phyloP scores from a whole-genome alignment of 2,329 filamentous ascomycete species.

The Neophaeococcomyces mojaviensis region DNA sequence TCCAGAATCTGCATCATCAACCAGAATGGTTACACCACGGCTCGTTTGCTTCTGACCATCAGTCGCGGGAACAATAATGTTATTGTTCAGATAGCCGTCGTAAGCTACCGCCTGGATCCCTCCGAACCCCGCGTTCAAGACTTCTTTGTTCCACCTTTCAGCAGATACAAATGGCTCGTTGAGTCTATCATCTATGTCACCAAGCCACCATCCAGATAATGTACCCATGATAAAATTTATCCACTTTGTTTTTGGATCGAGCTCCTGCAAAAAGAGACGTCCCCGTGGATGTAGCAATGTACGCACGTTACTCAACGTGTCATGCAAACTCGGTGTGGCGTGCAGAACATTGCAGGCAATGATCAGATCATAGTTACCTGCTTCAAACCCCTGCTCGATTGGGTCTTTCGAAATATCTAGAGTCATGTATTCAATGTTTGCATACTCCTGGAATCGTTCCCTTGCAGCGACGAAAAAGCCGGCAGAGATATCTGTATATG shows the following conservation, averaged over 20 bases:
- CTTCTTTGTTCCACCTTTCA: slow-evolving; percentile 13
- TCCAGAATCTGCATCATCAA: too few species aligned
- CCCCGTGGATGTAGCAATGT: slow-evolving; percentile 22
- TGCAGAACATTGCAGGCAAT: slow-evolving; percentile 32
- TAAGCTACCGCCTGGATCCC: too few species aligned
- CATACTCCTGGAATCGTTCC: too few species aligned
- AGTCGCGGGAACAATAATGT: too few species aligned
- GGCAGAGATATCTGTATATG: too few species aligned
- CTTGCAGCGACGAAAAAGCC: too few species aligned
- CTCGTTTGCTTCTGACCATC: too few species aligned
- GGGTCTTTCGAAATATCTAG: slow-evolving; percentile 29
- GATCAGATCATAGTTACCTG: slow-evolving; percentile 27
- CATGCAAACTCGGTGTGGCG: slow-evolving; percentile 24
- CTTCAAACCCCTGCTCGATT: slow-evolving; percentile 26
- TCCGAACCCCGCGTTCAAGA: too few species aligned
- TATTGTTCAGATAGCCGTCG: too few species aligned
- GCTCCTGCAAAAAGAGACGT: slow-evolving; percentile 12
- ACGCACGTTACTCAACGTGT: slow-evolving; percentile 24
- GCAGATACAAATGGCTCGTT: slow-evolving; percentile 7
- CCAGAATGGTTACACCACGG: too few species aligned
- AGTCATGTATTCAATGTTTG: slow-evolving; percentile 28
- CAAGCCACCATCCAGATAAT: slow-evolving; percentile 25
- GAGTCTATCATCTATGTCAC: slow-evolving; percentile 13
- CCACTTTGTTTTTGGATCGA: slow-evolving; percentile 3
- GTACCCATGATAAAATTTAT: slow-evolving; percentile 18